Evolutionary conservation across 2,329 filamentous ascomycete genomes (phyloP), one percentile per base, ranked within the genome.

Genomic region (Penicillium verrucosum): DNA sequence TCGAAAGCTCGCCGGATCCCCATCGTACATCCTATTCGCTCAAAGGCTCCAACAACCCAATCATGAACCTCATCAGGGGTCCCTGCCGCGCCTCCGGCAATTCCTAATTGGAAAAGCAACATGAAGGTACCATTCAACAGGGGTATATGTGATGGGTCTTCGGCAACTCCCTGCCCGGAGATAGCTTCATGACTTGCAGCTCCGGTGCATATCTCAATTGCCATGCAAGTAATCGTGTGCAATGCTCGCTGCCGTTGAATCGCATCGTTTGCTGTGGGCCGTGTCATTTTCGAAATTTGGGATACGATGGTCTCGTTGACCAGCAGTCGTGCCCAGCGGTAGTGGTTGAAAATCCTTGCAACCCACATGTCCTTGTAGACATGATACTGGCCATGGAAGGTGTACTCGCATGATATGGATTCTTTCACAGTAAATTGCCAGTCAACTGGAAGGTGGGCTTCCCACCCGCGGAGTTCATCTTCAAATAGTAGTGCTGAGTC

Each of bases 81-180:
- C 16, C 59, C 62, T 10, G 59, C 58, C 14, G 65, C 60, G 25
- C 60, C 54, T 38, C 63, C 67, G 8, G 65, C 66, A 21, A 62
- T 50, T 2, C 57, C 51, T 42, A 70, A 43, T 5, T 62, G 61
- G 36, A 66, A 68, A 18, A 68, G 46, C 32, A 65, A 25, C 58
- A 65, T 62, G 21, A 68, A 68, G 1, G 62, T 56, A 5, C 67
- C 66, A 45, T 65, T 67, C 3, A 69, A 38, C 7, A 60, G 60
- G 27, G 65, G 61, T 8, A 55, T 16, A 16, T 38, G 48, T 5
- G 36, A 43, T 5, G 34, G n/a, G 6, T 29, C 23, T 21, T 27
- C 21, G 9, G 58, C 29, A n/a, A 48, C 14, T 5, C 54, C 58
- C 34, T 46, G n/a, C 6, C 38, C 46, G 23, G 53, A 47, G 36